Percentiles rank a stretch among this genome's conserved stretches.
Conservation (phyloP, 176 grass and related monocot species). For the Carex kokanica region DNA sequence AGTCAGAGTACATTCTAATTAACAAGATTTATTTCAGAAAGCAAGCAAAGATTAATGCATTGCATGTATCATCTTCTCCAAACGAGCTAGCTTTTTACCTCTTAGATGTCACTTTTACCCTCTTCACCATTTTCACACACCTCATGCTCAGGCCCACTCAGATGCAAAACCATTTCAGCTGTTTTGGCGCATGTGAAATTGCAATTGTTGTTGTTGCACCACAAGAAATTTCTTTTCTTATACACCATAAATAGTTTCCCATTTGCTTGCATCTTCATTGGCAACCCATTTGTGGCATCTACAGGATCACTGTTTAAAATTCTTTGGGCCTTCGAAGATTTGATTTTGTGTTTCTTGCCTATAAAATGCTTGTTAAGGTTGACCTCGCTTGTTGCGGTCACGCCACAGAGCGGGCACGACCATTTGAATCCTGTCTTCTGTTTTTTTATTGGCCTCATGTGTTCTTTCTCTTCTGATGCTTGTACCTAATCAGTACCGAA, state of each 20-base stretch:
- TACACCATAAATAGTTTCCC: slow-evolving; percentile 11
- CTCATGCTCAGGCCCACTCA: slow-evolving; percentile 19
- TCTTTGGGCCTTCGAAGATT: not conserved
- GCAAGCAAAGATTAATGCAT: not conserved
- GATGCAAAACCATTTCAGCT: slow-evolving; percentile 13
- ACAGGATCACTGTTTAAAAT: not conserved
- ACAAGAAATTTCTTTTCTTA: not conserved
- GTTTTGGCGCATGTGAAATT: not conserved
- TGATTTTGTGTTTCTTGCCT: slow-evolving; percentile 19
- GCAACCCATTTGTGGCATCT: not conserved
- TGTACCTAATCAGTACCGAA: not conserved
- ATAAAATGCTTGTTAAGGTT: slow-evolving; percentile 22
- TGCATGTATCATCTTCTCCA: not conserved
- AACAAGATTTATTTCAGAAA: not conserved
- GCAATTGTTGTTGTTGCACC: slow-evolving; percentile 8
- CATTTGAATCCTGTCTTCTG: slow-evolving; percentile 14
- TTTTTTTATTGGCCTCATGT: not conserved
- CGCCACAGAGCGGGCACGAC: slow-evolving; percentile 7
- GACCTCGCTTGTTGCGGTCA: not conserved
- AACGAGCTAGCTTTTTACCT: not conserved
- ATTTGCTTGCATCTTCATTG: slow-evolving; percentile 6
- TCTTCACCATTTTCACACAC: not conserved
- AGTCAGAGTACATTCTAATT: not conserved
- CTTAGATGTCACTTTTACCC: not conserved
- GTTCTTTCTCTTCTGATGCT: not conserved